A percentile compares a stretch with the other conserved stretches of the same genome.
phyloP scores from a whole-genome alignment of 352 stramenopile genomes.

The Elongisporangium prolatum region DNA sequence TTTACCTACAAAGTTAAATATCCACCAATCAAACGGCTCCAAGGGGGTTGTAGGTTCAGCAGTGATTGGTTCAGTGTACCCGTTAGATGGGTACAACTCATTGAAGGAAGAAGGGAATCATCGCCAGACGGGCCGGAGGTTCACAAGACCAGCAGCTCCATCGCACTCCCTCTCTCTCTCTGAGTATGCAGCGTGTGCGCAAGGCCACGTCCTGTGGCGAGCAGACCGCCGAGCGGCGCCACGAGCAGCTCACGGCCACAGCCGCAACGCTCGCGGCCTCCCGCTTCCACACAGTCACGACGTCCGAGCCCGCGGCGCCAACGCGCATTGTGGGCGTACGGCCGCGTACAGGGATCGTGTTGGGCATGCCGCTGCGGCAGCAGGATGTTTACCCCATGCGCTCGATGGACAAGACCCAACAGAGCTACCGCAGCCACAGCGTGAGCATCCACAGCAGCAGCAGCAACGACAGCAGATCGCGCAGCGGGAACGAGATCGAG shows the following conservation, averaged over 20 bases:
- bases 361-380: slow-evolving; percentile 10
- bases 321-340: slow-evolving; percentile 26
- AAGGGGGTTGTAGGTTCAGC: too few relatives aligned
- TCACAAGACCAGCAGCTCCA: too few relatives aligned
- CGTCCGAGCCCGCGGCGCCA: slow-evolving; percentile 36
- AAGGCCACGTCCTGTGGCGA: slow-evolving; percentile 26
- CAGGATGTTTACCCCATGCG: slow-evolving; percentile 9
- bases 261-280: background rate
- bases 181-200: slow-evolving; percentile 10
- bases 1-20: too few relatives aligned
- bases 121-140: too few relatives aligned
- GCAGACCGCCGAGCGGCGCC: slow-evolving; percentile 27
- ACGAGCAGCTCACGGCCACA: slow-evolving; percentile 12
- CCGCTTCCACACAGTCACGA: slow-evolving; percentile 47
- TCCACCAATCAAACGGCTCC: too few relatives aligned
- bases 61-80: too few relatives aligned
- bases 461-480: background rate
- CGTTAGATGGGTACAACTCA: too few relatives aligned
- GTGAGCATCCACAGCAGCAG: background rate
- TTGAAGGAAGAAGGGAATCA: too few relatives aligned
- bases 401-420: too few relatives aligned
- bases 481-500: slow-evolving; percentile 1
- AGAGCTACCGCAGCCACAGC: background rate
- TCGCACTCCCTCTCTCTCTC: background rate
- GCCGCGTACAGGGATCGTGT: slow-evolving; percentile 16